A percentile compares a stretch with the other conserved stretches of the same genome.
Conservation (phyloP, 345 rosid species). For the Eucalyptus pumila region DNA sequence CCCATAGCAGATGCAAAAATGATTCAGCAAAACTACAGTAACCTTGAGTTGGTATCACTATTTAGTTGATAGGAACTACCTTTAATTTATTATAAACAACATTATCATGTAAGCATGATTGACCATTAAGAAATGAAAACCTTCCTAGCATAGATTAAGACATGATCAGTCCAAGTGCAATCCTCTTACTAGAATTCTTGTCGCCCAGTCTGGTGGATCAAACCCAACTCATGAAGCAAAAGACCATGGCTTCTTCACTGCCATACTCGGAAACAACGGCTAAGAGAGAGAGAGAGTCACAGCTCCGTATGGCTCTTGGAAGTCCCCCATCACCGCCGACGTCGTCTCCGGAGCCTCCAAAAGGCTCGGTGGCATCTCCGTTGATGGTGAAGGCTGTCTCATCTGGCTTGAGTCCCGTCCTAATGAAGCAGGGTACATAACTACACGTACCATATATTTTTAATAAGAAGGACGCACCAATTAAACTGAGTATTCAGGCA, state of each 20-base stretch:
- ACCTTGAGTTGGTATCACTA: neutral
- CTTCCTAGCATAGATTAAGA: neutral
- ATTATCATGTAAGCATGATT: neutral
- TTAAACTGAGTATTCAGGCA: neutral
- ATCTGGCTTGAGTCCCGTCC: conserved; percentile 88
- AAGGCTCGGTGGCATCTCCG: conserved; percentile 57
- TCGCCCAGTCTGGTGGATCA: neutral
- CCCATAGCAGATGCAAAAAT: neutral
- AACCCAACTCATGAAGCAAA: neutral
- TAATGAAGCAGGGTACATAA: conserved; percentile 53
- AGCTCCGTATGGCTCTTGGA: conserved; percentile 90
- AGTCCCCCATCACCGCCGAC: conserved; percentile 85
- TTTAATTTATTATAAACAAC: neutral
- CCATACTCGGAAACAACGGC: neutral
- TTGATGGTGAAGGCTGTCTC: conserved; percentile 63
- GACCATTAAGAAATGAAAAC: neutral
- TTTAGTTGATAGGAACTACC: neutral
- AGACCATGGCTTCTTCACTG: conserved; percentile 40
- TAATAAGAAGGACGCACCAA: neutral
- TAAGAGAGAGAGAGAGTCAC: conserved; percentile 13
- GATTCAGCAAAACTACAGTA: neutral
- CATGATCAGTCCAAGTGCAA: conserved; percentile 1
- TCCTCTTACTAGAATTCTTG: neutral
- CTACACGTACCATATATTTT: neutral
- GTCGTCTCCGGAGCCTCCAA: conserved; percentile 78